Evolutionary conservation across 2,329 filamentous ascomycete species (phyloP).

Genomic region (Penicillium paneum): DNA sequence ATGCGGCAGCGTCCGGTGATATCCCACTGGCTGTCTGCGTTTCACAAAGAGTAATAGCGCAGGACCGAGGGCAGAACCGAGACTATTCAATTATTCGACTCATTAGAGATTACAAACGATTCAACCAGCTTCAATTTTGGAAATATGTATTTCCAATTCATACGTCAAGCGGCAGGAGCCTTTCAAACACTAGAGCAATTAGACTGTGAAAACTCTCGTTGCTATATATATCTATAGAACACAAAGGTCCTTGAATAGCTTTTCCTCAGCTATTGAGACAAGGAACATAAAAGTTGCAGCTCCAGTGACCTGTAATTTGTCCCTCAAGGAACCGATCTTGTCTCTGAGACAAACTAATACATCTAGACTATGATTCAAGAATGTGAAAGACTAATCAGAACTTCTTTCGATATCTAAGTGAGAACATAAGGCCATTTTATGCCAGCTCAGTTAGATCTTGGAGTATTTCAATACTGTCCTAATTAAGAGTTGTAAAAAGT

Average conservation of each 20-base stretch:
- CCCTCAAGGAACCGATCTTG: not conserved
- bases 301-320: not conserved
- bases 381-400: not conserved
- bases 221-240: too few relatives aligned
- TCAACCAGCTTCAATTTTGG: too few relatives aligned
- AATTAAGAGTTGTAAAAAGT: too few relatives aligned
- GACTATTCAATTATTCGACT: not conserved
- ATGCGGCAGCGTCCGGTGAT: conserved; percentile 2
- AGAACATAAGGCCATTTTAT: not conserved
- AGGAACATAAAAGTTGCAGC: too few relatives aligned
- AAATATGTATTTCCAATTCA: not conserved
- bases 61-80: not conserved
- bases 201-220: too few relatives aligned
- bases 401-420: not conserved
- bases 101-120: not conserved
- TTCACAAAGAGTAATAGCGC: conserved; percentile 7
- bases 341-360: not conserved
- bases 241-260: accelerated
- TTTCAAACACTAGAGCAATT: too few relatives aligned
- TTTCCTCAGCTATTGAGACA: not conserved
- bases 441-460: not conserved
- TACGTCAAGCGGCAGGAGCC: not conserved
- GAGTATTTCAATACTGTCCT: too few relatives aligned
- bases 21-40: conserved; percentile 16
- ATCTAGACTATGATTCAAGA: not conserved